Evolutionary conservation across 177 flowering plant genomes (phyloP), one percentile per base, ranked within the genome.

Genomic region (Vitis hybrid): DNA sequence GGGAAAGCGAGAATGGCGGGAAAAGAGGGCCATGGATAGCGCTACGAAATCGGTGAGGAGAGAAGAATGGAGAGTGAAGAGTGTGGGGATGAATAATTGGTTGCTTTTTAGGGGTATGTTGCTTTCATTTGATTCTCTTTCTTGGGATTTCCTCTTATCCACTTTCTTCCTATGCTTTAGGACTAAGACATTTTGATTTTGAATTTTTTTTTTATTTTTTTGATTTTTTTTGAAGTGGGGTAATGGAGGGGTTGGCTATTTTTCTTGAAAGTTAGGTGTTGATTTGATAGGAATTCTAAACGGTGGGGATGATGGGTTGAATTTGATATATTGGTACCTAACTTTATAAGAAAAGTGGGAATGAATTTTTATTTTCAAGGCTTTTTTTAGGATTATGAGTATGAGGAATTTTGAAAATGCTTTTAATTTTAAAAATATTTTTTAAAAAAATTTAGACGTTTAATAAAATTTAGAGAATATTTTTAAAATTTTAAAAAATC

Each of bases 1-100:
- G 45, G 11, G 39, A 15, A 52, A 70, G 79, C 79, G 76, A 55
- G 52, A 67, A 65, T 75, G 75, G 75, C 78, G 81, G 70, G 31
- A 51, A n/a, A 48, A 63, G 33, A 60, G 56, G 55, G 15, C 69
- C 75, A 50, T 70, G 50, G 62, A 73, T 69, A 9, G 49, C 69
- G 74, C 77, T 60, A 72, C 65, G 68, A 49, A 13, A 70, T 68
- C 75, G 75, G 77, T 73, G 70, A 64, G 45, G 45, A 53, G 63
- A 20, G 2, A 59, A 31, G 29, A 26, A 26, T 2, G 59, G 18
- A 52, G 12, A 20, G 29, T 57, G 18, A 12, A 16, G 10, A 8
- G 51, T 45, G 15, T 56, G 55, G 72, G 33, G 51, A 9, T 62
- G 20, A 53, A 7, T 15, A 3, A 10, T 10, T 31, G 69, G 29